phyloP scores from a whole-genome alignment of 2,329 filamentous ascomycete genomes.

The Xylariales sp. region DNA sequence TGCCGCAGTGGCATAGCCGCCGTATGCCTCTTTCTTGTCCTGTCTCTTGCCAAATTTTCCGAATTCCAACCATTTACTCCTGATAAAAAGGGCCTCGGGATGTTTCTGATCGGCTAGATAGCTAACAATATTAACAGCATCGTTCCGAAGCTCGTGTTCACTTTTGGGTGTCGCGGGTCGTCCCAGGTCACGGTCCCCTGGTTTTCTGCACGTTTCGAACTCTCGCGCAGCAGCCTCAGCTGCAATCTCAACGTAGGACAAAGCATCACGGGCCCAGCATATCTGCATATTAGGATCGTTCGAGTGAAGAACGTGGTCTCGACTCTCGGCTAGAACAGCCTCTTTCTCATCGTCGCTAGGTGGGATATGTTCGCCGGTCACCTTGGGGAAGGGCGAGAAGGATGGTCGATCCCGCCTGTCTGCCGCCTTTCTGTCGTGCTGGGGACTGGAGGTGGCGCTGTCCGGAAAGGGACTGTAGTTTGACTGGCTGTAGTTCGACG shows the following conservation, averaged over 20 bases:
- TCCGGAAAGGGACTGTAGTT: slow-evolving; percentile 40
- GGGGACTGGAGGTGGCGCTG: slow-evolving; percentile 29
- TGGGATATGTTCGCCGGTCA: slow-evolving; percentile 82
- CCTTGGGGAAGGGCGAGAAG: slow-evolving; percentile 88
- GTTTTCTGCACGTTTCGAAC: slow-evolving; percentile 28
- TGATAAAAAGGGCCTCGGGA: slow-evolving; percentile 90
- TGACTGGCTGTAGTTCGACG: slow-evolving; percentile 28
- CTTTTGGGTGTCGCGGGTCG: slow-evolving; percentile 77
- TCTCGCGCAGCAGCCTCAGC: slow-evolving; percentile 72
- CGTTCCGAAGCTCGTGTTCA: slow-evolving; percentile 81
- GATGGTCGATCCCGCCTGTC: slow-evolving; percentile 58
- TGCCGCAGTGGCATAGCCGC: slow-evolving; percentile 79
- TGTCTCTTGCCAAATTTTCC: slow-evolving; percentile 87
- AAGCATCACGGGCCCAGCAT: slow-evolving; percentile 89
- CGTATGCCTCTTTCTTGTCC: slow-evolving; percentile 92
- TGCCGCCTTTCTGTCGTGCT: slow-evolving; percentile 33
- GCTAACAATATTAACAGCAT: slow-evolving; percentile 86
- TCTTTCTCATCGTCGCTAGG: slow-evolving; percentile 94
- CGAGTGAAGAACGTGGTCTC: slow-evolving; percentile 79
- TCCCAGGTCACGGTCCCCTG: slow-evolving; percentile 33
- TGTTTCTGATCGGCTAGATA: slow-evolving; percentile 90
- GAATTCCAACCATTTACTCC: slow-evolving; percentile 96
- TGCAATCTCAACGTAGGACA: slow-evolving; percentile 82
- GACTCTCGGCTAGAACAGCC: slow-evolving; percentile 78
- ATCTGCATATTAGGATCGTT: slow-evolving; percentile 96